These are phyloP conservation scores for Porphyrellus cyaneotinctus DNA, from an alignment of 768 basidiomycete genomes.

Conservation along the genomic window DNA sequence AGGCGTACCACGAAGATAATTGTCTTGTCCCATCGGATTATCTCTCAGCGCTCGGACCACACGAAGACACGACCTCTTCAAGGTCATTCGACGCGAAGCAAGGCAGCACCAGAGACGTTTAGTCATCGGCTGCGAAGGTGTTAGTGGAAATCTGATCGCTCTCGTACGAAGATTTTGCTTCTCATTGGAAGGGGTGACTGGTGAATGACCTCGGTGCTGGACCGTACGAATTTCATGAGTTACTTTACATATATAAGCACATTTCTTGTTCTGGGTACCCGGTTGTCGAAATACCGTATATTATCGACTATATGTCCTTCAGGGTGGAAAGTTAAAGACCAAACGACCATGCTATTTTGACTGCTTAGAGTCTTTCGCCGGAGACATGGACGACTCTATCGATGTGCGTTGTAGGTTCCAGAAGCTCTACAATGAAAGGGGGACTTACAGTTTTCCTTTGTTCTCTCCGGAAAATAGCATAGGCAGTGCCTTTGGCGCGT, in stretches of 20 bases:
- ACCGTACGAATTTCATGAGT: neutral
- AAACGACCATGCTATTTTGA: constrained; percentile 6
- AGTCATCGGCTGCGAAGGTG: neutral
- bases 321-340: neutral
- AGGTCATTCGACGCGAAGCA: constrained; percentile 15
- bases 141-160: neutral
- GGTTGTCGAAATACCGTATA: neutral
- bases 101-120: constrained; percentile 8
- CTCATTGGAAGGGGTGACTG: constrained; percentile 6
- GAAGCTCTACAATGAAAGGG: neutral
- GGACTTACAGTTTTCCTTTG: constrained; percentile 64
- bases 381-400: constrained; percentile 47
- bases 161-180: neutral
- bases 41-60: constrained; percentile 15
- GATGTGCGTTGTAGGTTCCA: constrained; percentile 4
- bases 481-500: constrained; percentile 65
- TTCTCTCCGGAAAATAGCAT: constrained; percentile 75
- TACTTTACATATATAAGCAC: constrained; percentile 3
- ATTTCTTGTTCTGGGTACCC: constrained; percentile 9
- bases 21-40: constrained; percentile 20
- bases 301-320: neutral
- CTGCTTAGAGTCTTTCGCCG: neutral
- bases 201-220: neutral
- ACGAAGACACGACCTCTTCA: constrained; percentile 1
- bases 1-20: constrained; percentile 25